Evolutionary conservation across 2,329 filamentous ascomycete species (phyloP).

Genomic region (Teratosphaeria gauchensis): DNA sequence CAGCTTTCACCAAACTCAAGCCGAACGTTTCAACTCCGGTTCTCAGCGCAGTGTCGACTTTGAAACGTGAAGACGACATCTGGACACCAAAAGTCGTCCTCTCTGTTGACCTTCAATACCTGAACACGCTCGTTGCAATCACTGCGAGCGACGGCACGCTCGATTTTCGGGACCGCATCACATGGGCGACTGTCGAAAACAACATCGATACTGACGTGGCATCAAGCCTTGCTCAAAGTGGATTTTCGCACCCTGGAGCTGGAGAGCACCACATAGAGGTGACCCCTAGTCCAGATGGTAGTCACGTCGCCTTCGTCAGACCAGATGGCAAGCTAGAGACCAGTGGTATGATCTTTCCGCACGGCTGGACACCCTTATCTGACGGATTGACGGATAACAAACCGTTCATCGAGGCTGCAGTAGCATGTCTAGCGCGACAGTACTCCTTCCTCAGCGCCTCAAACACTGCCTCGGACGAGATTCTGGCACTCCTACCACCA

Average conservation of each 20-base stretch:
- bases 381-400: slow-evolving; percentile 18
- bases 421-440: slow-evolving; percentile 25
- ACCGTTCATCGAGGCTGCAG: slow-evolving; percentile 20
- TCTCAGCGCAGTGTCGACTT: slow-evolving; percentile 27
- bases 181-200: slow-evolving; percentile 55
- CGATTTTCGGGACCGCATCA: slow-evolving; percentile 67
- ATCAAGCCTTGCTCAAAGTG: slow-evolving; percentile 63
- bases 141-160: slow-evolving; percentile 71
- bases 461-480: slow-evolving; percentile 41
- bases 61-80: slow-evolving; percentile 60
- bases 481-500: slow-evolving; percentile 33
- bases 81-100: slow-evolving; percentile 61
- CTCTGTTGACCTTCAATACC: slow-evolving; percentile 56
- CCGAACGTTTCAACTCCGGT: slow-evolving; percentile 9
- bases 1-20: slow-evolving; percentile 28
- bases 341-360: slow-evolving; percentile 17
- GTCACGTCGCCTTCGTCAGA: slow-evolving; percentile 35
- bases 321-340: slow-evolving; percentile 33
- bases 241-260: slow-evolving; percentile 58
- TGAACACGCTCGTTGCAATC: slow-evolving; percentile 62
- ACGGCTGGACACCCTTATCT: slow-evolving; percentile 20
- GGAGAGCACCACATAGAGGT: slow-evolving; percentile 45
- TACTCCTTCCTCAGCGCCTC: slow-evolving; percentile 27
- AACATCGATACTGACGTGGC: slow-evolving; percentile 57
- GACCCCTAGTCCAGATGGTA: slow-evolving; percentile 39